Evolutionary conservation across 2,329 filamentous ascomycete species (phyloP), one percentile per base, ranked within the genome.

Genomic region (Arthrobotrys sphaeroides): DNA sequence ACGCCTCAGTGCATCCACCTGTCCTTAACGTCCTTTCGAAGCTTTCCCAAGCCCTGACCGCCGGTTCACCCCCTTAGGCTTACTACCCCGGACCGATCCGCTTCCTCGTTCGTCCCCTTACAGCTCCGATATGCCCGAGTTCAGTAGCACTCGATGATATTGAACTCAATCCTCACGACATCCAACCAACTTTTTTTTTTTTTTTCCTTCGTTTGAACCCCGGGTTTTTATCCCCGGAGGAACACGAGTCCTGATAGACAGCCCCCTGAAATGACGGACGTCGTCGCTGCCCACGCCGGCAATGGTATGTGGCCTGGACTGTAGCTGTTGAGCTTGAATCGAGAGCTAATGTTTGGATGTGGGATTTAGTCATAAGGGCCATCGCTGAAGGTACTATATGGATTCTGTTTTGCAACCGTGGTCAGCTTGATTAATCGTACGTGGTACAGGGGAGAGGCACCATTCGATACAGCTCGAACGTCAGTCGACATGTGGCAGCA

Each of bases 401-500:
- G 10, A 13, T 20, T 31, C 42, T 55, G 31, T 51, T 24, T 36
- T 57, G 22, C 18, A 16, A 18, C 20, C 24, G 42, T 10, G 3
- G 7, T 33, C 22, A 62, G 7, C 36, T 28, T 60, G 36, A 55
- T 51, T 75, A 57, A 75, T 47, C 26, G 6, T 18, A 7, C 26
- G 31, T 42, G 16, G 40, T 28, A 40, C 47, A 75, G 64, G 64
- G 64, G 45, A 65, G 42, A 42, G 59, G 49, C 47, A 47, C 51
- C 64, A 64, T 24, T 26, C 57, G 13, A 49, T 75, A 26, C 33
- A 65, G 31, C 55, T 75, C 18, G 72, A 59, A 69, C 64, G 72
- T 28, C 72, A 75, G 47, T 64, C 72, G 26, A 75, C 57, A 33
- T 79, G 78, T 22, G 78, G 78, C 22, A 77, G 77, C 31, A 78